Evolutionary conservation across 2,329 filamentous ascomycete species (phyloP).

Genomic region (Colletotrichum spinosum): DNA sequence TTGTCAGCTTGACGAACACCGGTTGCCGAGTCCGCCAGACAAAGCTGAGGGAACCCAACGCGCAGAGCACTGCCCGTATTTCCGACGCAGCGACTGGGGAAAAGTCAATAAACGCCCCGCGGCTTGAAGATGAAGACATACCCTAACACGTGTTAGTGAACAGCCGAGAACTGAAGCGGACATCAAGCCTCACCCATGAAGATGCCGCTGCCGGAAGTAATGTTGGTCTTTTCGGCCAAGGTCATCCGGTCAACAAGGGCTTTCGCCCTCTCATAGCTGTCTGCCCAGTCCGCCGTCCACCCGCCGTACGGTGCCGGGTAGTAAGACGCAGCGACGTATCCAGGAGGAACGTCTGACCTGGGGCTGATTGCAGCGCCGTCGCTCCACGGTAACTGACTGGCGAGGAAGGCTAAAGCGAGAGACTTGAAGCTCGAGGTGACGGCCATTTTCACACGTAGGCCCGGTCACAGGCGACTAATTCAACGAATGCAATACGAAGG

Average conservation of each 20-base stretch:
- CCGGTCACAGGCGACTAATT: background rate
- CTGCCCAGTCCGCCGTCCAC: constrained; percentile 75
- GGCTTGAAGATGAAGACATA: constrained; percentile 27
- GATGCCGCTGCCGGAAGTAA: constrained; percentile 77
- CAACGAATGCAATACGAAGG: background rate
- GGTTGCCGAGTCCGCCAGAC: constrained; percentile 77
- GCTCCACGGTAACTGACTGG: constrained; percentile 15
- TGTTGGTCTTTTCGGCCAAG: constrained; percentile 82
- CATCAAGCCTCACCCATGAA: constrained; percentile 68
- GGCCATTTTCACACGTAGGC: constrained; percentile 6
- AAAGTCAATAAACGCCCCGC: constrained; percentile 12
- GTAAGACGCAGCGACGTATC: constrained; percentile 67
- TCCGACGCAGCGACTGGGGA: constrained; percentile 71
- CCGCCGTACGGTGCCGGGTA: constrained; percentile 81
- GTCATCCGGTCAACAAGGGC: constrained; percentile 80
- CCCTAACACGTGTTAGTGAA: constrained; percentile 38
- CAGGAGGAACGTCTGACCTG: constrained; percentile 31
- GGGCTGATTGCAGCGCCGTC: constrained; percentile 24
- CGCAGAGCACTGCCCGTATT: constrained; percentile 79
- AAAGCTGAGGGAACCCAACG: constrained; percentile 78
- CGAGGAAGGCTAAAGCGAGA: constrained; percentile 29
- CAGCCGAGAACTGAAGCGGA: background rate
- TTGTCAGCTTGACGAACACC: constrained; percentile 81
- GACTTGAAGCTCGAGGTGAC: constrained; percentile 18
- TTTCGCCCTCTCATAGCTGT: constrained; percentile 77